A percentile compares a stretch with the other conserved stretches of the same genome.
Conservation (phyloP, 208 protist species). For the Naegleria gruberi region DNA sequence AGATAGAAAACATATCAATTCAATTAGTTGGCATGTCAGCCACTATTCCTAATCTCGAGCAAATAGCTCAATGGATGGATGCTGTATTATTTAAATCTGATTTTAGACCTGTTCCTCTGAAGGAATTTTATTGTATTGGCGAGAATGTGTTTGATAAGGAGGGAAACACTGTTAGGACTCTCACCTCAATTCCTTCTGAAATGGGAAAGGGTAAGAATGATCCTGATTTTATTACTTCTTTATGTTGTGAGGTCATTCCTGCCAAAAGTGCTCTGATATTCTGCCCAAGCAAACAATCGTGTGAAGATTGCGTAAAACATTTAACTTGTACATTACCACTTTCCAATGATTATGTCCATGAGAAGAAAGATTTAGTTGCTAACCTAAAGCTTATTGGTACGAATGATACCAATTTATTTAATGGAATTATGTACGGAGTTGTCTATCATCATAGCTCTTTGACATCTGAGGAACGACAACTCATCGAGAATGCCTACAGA, state of each 20-base stretch:
- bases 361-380: neutral
- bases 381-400: neutral
- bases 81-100: conserved; percentile 57
- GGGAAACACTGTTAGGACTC: conserved; percentile 43
- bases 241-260: neutral
- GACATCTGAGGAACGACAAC: conserved; percentile 59
- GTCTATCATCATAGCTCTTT: conserved; percentile 76
- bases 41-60: conserved; percentile 71
- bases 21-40: conserved; percentile 85
- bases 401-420: neutral
- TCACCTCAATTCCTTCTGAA: conserved; percentile 35
- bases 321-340: neutral
- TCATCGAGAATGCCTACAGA: conserved; percentile 67
- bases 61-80: conserved; percentile 63
- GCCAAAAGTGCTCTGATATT: conserved; percentile 52
- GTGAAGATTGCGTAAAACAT: conserved; percentile 41
- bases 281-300: conserved; percentile 63
- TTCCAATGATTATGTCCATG: neutral
- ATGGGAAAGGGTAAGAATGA: neutral
- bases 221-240: neutral
- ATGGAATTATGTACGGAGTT: conserved; percentile 52
- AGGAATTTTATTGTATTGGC: conserved; percentile 56
- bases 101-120: conserved; percentile 66
- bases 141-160: conserved; percentile 47
- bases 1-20: neutral